Percentiles rank a stretch among this genome's conserved stretches.
Conservation (phyloP, 305 asterid genomes). For the Fraxinus velutina region DNA sequence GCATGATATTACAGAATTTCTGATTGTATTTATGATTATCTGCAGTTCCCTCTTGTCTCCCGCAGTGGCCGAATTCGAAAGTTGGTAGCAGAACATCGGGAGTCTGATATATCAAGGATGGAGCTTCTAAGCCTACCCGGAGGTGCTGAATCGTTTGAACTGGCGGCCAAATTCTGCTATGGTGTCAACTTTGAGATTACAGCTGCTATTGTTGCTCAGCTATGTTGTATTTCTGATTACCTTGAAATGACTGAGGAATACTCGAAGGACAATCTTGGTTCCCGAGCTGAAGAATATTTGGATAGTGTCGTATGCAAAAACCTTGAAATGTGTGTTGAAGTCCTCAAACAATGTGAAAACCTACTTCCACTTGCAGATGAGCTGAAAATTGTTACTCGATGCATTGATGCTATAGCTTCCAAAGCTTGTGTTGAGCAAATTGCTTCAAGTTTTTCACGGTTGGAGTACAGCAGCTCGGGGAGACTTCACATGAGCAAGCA, state of each 20-base stretch:
- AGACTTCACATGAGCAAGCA: conserved; percentile 85
- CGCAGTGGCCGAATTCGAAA: conserved; percentile 82
- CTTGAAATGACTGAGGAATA: conserved; percentile 83
- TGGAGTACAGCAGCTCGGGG: conserved; percentile 91
- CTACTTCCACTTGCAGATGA: conserved; percentile 82
- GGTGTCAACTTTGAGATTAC: conserved; percentile 82
- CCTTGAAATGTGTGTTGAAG: conserved; percentile 75
- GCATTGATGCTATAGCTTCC: conserved; percentile 82
- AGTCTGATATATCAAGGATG: conserved; percentile 54
- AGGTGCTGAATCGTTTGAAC: conserved; percentile 67
- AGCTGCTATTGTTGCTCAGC: conserved; percentile 62
- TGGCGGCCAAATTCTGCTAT: conserved; percentile 78
- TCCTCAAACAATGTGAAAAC: conserved; percentile 66
- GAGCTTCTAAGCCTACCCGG: conserved; percentile 76
- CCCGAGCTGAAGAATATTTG: conserved; percentile 70
- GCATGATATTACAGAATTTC: background rate
- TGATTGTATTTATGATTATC: background rate
- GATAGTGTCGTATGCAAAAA: conserved; percentile 54
- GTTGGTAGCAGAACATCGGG: conserved; percentile 67
- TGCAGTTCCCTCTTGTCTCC: conserved; percentile 92
- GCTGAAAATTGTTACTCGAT: conserved; percentile 48
- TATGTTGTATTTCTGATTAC: conserved; percentile 63
- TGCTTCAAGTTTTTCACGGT: conserved; percentile 78
- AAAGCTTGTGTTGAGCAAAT: conserved; percentile 80
- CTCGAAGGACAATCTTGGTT: conserved; percentile 54